Percentiles rank a stretch among this genome's conserved stretches.
Evolutionary conservation across 805 yeast species (phyloP).

Genomic region (Metschnikowia vanudenii): DNA sequence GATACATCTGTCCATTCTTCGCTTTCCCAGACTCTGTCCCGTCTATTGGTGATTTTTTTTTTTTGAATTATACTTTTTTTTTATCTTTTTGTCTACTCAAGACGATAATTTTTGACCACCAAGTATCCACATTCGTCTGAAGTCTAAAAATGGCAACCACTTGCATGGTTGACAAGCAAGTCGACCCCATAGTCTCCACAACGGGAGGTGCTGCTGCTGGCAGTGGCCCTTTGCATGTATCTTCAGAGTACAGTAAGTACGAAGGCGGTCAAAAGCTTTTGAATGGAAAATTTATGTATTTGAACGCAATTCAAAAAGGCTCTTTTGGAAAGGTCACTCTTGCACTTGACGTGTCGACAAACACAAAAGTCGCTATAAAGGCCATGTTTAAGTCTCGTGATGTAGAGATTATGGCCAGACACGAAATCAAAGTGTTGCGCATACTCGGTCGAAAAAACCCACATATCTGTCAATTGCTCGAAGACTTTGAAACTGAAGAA

Average conservation of each 20-base stretch:
- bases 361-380: conserved; percentile 50
- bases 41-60: neutral
- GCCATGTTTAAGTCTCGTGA: conserved; percentile 47
- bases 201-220: neutral
- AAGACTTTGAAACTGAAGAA: conserved; percentile 53
- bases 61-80: neutral
- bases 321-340: conserved; percentile 61
- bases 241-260: conserved; percentile 37
- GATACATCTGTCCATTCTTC: neutral
- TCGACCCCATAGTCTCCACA: neutral
- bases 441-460: conserved; percentile 42
- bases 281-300: conserved; percentile 40
- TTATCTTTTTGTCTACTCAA: no score
- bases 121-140: no score
- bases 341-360: conserved; percentile 40
- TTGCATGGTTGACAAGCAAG: neutral
- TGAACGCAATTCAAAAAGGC: conserved; percentile 52
- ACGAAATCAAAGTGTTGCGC: conserved; percentile 48
- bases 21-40: neutral
- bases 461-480: conserved; percentile 58
- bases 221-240: neutral
- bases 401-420: conserved; percentile 48
- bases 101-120: no score
- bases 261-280: conserved; percentile 36
- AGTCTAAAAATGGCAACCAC: neutral